A percentile compares a stretch with the other conserved stretches of the same genome.
These are phyloP conservation scores for Phytophthora citricola DNA, from an alignment of 352 stramenopile genomes.

Conservation along the genomic window DNA sequence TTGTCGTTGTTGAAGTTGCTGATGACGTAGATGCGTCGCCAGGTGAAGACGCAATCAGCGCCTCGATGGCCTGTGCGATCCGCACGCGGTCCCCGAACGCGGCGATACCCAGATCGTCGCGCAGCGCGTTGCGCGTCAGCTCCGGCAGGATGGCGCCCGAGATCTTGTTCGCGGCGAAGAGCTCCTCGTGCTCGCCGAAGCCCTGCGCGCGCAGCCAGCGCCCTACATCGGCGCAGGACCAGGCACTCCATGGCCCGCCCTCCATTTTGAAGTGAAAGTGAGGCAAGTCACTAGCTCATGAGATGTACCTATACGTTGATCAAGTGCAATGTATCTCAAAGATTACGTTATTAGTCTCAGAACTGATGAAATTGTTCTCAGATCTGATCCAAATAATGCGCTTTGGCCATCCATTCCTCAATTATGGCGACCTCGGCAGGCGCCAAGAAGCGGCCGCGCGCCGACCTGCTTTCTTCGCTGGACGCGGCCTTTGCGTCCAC, in stretches of 20 bases:
- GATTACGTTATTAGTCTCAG: conserved; percentile 24
- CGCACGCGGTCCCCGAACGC: conserved; percentile 69
- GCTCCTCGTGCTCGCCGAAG: conserved; percentile 41
- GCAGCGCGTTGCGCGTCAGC: conserved; percentile 67
- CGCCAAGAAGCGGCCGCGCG: conserved; percentile 68
- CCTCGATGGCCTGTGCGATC: conserved; percentile 64
- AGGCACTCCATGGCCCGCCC: conserved; percentile 36
- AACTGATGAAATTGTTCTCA: conserved; percentile 3
- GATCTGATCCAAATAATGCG: conserved; percentile 27
- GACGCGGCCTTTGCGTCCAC: conserved; percentile 68
- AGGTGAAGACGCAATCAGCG: conserved; percentile 32
- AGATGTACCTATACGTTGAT: conserved; percentile 13
- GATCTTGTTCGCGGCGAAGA: conserved; percentile 67
- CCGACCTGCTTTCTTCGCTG: conserved; percentile 80
- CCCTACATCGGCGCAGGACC: conserved; percentile 47
- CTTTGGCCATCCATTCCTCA: conserved; percentile 3
- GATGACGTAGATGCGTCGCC: conserved; percentile 7
- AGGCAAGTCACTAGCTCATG: conserved; percentile 9
- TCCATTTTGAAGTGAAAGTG: conserved; percentile 36
- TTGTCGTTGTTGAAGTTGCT: conserved; percentile 4
- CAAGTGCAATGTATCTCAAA: conserved; percentile 12
- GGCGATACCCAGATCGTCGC: conserved; percentile 67
- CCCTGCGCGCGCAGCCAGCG: conserved; percentile 41
- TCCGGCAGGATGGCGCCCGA: conserved; percentile 64
- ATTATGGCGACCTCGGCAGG: conserved; percentile 9